Evolutionary conservation across 148 eudicot genomes (phyloP).

Genomic region (Salicornia ramosissima): DNA sequence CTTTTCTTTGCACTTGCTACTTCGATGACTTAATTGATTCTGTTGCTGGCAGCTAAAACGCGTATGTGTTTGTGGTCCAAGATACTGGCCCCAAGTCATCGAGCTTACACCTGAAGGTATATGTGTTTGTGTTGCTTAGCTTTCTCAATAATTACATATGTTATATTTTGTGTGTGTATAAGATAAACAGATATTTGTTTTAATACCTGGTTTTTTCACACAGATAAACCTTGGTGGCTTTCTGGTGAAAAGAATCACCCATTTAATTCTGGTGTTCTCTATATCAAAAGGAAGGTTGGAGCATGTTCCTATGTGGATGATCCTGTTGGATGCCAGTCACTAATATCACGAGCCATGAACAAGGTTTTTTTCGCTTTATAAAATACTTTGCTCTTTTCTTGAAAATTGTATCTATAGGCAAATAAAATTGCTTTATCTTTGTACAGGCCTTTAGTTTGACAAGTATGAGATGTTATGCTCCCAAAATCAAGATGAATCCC

Average conservation of each 20-base stretch:
- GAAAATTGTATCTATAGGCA: not conserved
- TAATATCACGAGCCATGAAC: constrained; percentile 91
- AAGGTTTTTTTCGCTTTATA: constrained; percentile 43
- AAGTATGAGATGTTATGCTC: constrained; percentile 37
- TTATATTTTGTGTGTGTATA: too few species aligned
- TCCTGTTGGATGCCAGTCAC: constrained; percentile 87
- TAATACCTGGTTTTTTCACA: constrained; percentile 12
- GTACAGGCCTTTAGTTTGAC: constrained; percentile 78
- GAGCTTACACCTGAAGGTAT: constrained; percentile 91
- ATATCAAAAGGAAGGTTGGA: constrained; percentile 92
- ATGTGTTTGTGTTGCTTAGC: constrained; percentile 1
- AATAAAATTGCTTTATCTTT: constrained; percentile 5
- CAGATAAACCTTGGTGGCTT: constrained; percentile 97
- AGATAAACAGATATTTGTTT: not conserved
- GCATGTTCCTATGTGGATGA: constrained; percentile 97
- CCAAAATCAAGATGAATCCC: constrained; percentile 30
- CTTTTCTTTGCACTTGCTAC: not conserved
- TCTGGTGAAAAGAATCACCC: constrained; percentile 72
- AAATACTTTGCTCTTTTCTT: not conserved
- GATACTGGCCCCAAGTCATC: constrained; percentile 94
- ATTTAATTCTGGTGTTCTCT: constrained; percentile 79
- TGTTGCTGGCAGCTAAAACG: constrained; percentile 59
- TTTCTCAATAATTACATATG: not conserved
- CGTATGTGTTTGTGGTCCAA: constrained; percentile 95
- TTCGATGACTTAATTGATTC: constrained; percentile 5